Evolutionary conservation across 1,284 basidiomycete species (phyloP).

Genomic region (Ustilago sp.): DNA sequence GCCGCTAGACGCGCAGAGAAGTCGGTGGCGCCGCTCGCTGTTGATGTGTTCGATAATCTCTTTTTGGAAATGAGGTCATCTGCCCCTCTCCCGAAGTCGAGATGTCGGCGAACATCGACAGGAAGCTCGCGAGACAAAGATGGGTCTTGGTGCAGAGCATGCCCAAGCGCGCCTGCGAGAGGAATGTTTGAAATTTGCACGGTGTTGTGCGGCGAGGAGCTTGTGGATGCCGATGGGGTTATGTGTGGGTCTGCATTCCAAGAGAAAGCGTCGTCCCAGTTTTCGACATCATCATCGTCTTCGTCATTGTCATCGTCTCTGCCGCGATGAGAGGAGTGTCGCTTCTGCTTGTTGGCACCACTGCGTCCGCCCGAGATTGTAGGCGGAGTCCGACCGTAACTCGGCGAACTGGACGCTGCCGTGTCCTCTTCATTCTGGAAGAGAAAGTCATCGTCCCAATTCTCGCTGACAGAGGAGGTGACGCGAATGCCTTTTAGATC

Average conservation of each 20-base stretch:
- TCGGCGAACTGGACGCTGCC: neutral
- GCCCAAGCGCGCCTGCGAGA: neutral
- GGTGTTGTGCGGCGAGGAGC: constrained; percentile 16
- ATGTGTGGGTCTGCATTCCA: constrained; percentile 37
- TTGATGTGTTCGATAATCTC: constrained; percentile 20
- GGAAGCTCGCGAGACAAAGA: constrained; percentile 4
- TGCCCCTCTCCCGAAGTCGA: constrained; percentile 1
- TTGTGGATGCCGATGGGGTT: constrained; percentile 20
- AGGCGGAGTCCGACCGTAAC: neutral
- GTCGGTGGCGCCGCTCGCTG: constrained; percentile 30
- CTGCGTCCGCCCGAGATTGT: neutral
- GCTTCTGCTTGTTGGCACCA: neutral
- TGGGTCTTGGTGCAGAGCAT: neutral
- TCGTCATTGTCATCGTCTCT: constrained; percentile 6
- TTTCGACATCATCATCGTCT: constrained; percentile 47
- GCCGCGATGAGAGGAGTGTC: neutral
- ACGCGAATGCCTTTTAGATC: constrained; percentile 41
- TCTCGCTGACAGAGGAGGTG: constrained; percentile 51
- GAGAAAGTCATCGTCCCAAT: constrained; percentile 60
- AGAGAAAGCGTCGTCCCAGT: constrained; percentile 53
- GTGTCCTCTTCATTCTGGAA: constrained; percentile 49
- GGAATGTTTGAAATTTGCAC: neutral
- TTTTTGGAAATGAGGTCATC: neutral
- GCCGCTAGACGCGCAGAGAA: constrained; percentile 43
- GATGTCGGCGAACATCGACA: constrained; percentile 3